These are phyloP conservation scores for Lomentospora prolificans DNA, from an alignment of 2,329 filamentous ascomycete genomes.

Conservation along the genomic window DNA sequence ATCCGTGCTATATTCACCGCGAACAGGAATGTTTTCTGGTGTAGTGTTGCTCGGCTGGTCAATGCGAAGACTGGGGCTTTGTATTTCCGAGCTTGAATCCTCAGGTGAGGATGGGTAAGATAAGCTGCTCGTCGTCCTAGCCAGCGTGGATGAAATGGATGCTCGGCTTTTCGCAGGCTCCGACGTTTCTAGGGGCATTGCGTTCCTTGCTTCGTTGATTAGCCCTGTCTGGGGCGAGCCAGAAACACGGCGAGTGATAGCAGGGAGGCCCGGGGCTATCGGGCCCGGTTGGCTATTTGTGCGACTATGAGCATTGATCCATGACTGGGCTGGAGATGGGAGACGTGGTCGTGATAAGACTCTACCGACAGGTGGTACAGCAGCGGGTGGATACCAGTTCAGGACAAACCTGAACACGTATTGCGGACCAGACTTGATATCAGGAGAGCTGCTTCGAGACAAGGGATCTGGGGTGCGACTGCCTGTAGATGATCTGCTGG, in stretches of 20 bases:
- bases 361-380: constrained; percentile 46
- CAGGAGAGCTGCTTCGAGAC: constrained; percentile 31
- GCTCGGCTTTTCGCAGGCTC: constrained; percentile 15
- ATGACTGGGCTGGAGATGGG: constrained; percentile 58
- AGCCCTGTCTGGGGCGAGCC: constrained; percentile 35
- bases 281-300: constrained; percentile 28
- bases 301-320: constrained; percentile 35
- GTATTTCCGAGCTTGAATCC: background rate
- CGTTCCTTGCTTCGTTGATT: constrained; percentile 41
- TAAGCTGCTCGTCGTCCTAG: background rate
- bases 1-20: constrained; percentile 16
- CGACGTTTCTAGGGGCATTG: constrained; percentile 26
- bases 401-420: constrained; percentile 69
- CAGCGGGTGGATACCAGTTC: constrained; percentile 48
- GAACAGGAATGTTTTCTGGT: background rate
- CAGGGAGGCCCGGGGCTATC: constrained; percentile 26
- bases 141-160: constrained; percentile 10
- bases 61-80: background rate
- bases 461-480: background rate
- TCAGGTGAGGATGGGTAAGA: background rate
- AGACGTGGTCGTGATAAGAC: constrained; percentile 60
- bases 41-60: background rate
- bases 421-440: constrained; percentile 44
- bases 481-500: background rate
- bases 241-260: constrained; percentile 36